Evolutionary conservation across 306 rosid genomes (phyloP), one percentile per base, ranked within the genome.

Genomic region (Begonia masoniana): DNA sequence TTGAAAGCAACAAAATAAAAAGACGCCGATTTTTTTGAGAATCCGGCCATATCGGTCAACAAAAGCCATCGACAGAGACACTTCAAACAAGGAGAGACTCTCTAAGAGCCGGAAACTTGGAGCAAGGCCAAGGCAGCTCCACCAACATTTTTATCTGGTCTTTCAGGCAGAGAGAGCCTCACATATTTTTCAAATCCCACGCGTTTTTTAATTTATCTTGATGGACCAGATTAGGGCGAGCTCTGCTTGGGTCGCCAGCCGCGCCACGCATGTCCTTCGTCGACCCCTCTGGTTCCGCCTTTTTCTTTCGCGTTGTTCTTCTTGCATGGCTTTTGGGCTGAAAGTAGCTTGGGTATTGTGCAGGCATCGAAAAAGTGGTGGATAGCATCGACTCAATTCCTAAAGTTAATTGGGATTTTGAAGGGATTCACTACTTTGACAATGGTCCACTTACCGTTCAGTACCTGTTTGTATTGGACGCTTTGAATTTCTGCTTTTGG

Each of bases 401-500:
- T 11, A 81, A 75, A 70, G 91, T 91, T 36, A 71, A 73, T 47
- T 91, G 97, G 96, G 92, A 91, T 75, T 91, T 91, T 42, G 97
- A 91, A 81, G 97, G 97, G 76, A 91, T 91, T 81, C 97, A 91
- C 65, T 91, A 78, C 55, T 85, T 91, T 51, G 97, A 85, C 15
- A 78, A 85, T 56, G 96, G 96, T 13, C 97, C 96, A 3, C 85
- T 85, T 63, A 83, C 97, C 21, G 94, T 85, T 60, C 97, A 91
- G 75, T 91, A 85, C 71, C 69, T 91, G 57, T 66, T 91, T 56
- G 97, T 91, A 10, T 58, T 85, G 69, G 96, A 91, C 61, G 88
- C 96, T 74, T 47, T 91, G 58, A 91, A 91, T 68, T 91, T 91
- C 71, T 91, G 97, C 73, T 91, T 91, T 74, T 91, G 96, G 97